phyloP scores from a whole-genome alignment of 129 eudicot genomes.

The Lactuca saligna region DNA sequence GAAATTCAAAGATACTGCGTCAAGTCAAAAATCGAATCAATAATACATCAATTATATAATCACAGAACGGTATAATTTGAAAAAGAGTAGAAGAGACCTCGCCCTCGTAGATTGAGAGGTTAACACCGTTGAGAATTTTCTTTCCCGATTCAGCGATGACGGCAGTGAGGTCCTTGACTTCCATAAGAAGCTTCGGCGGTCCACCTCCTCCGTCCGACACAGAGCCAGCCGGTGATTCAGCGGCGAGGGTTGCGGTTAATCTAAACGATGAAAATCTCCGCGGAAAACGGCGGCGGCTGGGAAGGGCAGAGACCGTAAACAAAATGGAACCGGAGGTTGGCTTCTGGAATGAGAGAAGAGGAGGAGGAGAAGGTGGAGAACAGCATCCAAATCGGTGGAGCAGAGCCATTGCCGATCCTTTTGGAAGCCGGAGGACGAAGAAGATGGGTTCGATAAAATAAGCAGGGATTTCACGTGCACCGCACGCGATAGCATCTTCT shows the following conservation, averaged over 20 bases:
- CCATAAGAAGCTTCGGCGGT: slow-evolving; percentile 57
- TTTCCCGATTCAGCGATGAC: slow-evolving; percentile 68
- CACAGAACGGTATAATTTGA: not conserved
- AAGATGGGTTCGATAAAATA: slow-evolving; percentile 17
- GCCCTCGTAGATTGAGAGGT: slow-evolving; percentile 82
- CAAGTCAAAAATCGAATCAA: too few relatives aligned
- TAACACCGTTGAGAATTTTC: slow-evolving; percentile 80
- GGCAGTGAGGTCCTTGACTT: slow-evolving; percentile 86
- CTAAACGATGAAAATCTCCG: slow-evolving; percentile 16
- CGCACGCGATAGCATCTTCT: slow-evolving; percentile 7
- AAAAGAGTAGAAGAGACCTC: slow-evolving; percentile 52
- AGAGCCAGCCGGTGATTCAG: slow-evolving; percentile 51
- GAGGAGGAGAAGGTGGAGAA: slow-evolving; percentile 32
- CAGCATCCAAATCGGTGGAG: slow-evolving; percentile 38
- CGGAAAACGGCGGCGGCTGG: slow-evolving; percentile 31
- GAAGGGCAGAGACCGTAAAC: slow-evolving; percentile 17
- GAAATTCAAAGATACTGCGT: not conserved
- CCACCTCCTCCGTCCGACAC: slow-evolving; percentile 29
- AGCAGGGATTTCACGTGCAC: not conserved
- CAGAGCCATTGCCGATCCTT: slow-evolving; percentile 54
- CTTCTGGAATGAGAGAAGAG: slow-evolving; percentile 28
- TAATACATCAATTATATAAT: not conserved
- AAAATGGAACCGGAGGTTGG: slow-evolving; percentile 23
- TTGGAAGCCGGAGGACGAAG: slow-evolving; percentile 7
- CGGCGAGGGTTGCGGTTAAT: slow-evolving; percentile 47